Evolutionary conservation across 2,329 filamentous ascomycete species (phyloP).

Genomic region (Camillea tinctor): DNA sequence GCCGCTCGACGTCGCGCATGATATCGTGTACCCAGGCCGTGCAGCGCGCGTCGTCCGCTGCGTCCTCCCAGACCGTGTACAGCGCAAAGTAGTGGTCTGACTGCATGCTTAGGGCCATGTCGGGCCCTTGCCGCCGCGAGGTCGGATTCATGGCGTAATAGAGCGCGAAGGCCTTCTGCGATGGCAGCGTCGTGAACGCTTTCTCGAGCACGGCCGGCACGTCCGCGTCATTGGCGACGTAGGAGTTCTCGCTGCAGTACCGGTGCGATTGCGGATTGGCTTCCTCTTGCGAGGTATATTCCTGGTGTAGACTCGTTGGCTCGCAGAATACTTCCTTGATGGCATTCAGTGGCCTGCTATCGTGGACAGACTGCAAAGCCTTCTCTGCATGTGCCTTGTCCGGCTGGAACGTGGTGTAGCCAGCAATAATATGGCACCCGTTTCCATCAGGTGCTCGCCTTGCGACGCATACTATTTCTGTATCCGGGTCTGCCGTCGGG

Average conservation of each 20-base stretch:
- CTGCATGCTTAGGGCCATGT: slow-evolving; percentile 56
- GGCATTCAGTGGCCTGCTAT: slow-evolving; percentile 37
- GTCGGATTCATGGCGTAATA: slow-evolving; percentile 53
- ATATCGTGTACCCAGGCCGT: slow-evolving; percentile 43
- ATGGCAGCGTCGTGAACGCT: slow-evolving; percentile 48
- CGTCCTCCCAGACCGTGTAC: slow-evolving; percentile 50
- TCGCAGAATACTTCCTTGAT: slow-evolving; percentile 38
- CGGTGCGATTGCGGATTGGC: slow-evolving; percentile 50
- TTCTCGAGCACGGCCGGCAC: slow-evolving; percentile 43
- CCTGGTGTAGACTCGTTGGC: slow-evolving; percentile 38
- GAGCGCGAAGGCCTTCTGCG: slow-evolving; percentile 43
- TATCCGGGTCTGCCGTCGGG: slow-evolving; percentile 35
- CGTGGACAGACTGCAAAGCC: slow-evolving; percentile 38
- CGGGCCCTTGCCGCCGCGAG: slow-evolving; percentile 40
- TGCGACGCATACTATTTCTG: slow-evolving; percentile 42
- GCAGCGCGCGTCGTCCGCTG: slow-evolving; percentile 43
- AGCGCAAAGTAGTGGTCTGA: slow-evolving; percentile 56
- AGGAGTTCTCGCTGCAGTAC: slow-evolving; percentile 51
- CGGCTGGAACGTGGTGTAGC: slow-evolving; percentile 42
- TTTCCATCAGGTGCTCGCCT: slow-evolving; percentile 28
- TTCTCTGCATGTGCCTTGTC: slow-evolving; percentile 32
- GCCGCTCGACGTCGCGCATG: slow-evolving; percentile 39
- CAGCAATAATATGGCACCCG: slow-evolving; percentile 35
- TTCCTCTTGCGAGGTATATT: slow-evolving; percentile 43
- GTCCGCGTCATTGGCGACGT: slow-evolving; percentile 46